Percentiles rank a stretch among this genome's conserved stretches.
These are phyloP conservation scores for Aspergillus incahuasiensis DNA, from an alignment of 495 filamentous ascomycete species.

Conservation along the genomic window DNA sequence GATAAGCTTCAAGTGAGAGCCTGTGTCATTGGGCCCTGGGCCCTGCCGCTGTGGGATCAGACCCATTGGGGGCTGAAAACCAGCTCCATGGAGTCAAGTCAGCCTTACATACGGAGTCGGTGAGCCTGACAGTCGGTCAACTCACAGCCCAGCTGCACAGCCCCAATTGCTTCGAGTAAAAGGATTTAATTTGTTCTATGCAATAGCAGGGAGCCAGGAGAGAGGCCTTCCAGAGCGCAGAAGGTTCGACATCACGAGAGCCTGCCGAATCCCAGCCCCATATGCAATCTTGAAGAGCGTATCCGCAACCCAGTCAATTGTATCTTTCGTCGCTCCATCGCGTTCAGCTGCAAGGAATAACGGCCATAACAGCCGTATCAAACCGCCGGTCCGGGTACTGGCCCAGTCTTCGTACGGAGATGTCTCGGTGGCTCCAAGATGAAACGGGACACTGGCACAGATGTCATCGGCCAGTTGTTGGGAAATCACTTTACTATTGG, in stretches of 20 bases:
- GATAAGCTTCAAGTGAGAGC: background rate
- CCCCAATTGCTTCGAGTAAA: background rate
- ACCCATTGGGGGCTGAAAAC: background rate
- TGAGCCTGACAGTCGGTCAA: no score
- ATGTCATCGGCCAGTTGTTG: constrained; percentile 6
- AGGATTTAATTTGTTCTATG: background rate
- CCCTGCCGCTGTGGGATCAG: no score
- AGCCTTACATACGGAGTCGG: no score
- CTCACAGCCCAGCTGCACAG: no score
- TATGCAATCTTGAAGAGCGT: constrained; percentile 6
- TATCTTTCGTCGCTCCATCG: background rate
- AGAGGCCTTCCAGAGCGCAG: background rate
- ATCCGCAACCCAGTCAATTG: constrained; percentile 4
- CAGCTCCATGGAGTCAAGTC: background rate
- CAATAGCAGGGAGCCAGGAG: background rate
- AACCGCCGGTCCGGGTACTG: background rate
- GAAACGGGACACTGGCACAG: constrained; percentile 4
- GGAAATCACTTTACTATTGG: background rate
- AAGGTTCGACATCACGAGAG: constrained; percentile 2
- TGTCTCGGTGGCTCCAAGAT: background rate
- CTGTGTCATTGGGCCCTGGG: background rate
- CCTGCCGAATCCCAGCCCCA: constrained; percentile 5
- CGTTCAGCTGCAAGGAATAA: constrained; percentile 8
- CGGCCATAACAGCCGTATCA: constrained; percentile 8
- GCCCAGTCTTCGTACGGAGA: background rate